A percentile compares a stretch with the other conserved stretches of the same genome.
phyloP scores from a whole-genome alignment of 2,329 filamentous ascomycete species.

The Beauveria sp. region DNA sequence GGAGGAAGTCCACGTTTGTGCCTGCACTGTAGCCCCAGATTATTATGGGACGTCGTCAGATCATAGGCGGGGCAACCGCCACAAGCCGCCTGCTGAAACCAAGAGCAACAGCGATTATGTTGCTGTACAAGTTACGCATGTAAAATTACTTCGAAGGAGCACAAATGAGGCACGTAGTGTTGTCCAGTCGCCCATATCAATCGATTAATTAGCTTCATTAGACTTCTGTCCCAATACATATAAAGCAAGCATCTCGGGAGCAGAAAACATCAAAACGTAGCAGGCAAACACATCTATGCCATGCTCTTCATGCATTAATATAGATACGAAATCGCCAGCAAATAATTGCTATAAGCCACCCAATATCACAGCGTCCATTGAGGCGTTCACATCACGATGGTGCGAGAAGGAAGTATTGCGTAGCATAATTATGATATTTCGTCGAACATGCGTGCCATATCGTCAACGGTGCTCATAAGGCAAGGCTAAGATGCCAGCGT shows the following conservation, averaged over 20 bases:
- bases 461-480: constrained; percentile 26
- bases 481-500: constrained; percentile 6
- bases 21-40: constrained; percentile 3
- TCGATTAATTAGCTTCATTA: constrained; percentile 6
- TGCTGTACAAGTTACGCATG: not conserved
- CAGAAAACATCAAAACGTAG: constrained; percentile 3
- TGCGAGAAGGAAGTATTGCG: not conserved
- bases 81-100: not conserved
- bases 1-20: not conserved
- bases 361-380: constrained; percentile 5
- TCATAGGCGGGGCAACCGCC: constrained; percentile 12
- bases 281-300: constrained; percentile 3
- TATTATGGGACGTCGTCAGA: constrained; percentile 7
- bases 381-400: constrained; percentile 3
- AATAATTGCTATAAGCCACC: constrained; percentile 13
- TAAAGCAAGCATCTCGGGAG: constrained; percentile 4
- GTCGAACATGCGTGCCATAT: constrained; percentile 33
- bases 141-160: not conserved
- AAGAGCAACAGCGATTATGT: not conserved
- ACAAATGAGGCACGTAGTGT: not conserved
- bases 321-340: constrained; percentile 11
- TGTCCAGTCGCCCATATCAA: not conserved
- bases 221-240: not conserved
- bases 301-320: constrained; percentile 8
- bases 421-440: constrained; percentile 26